A percentile compares a stretch with the other conserved stretches of the same genome.
phyloP scores from a whole-genome alignment of 805 yeast genomes.

The Candida easanensis region DNA sequence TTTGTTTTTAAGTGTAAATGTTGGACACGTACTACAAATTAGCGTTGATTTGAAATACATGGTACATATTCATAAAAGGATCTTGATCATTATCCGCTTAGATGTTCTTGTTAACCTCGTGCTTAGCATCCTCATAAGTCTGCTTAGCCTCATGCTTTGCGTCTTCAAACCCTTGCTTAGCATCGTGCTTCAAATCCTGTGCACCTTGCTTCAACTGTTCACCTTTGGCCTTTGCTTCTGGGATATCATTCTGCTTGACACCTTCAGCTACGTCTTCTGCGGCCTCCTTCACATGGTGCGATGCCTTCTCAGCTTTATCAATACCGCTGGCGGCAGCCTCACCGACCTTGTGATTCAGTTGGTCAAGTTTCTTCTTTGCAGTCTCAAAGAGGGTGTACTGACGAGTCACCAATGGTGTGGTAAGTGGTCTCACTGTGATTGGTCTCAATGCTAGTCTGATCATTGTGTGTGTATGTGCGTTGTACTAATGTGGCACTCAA shows the following conservation, averaged over 20 bases:
- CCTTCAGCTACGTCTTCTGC: constrained; percentile 10
- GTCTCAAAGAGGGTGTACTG: constrained; percentile 21
- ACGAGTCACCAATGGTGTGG: constrained; percentile 3
- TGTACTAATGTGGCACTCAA: not conserved
- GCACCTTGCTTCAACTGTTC: constrained; percentile 2
- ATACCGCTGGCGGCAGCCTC: constrained; percentile 23
- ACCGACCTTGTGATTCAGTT: constrained; percentile 25
- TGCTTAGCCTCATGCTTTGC: constrained; percentile 5
- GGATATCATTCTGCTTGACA: constrained; percentile 6
- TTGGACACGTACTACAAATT: too few species aligned
- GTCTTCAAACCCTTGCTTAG: constrained; percentile 3
- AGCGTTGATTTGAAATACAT: too few species aligned
- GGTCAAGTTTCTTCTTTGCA: constrained; percentile 22
- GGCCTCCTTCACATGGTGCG: constrained; percentile 14
- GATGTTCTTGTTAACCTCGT: constrained; percentile 9
- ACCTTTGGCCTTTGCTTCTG: constrained; percentile 4
- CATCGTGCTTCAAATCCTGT: constrained; percentile 2
- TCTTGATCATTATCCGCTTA: not conserved
- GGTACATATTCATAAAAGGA: too few species aligned
- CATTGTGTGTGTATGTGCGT: not conserved
- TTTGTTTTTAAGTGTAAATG: too few species aligned
- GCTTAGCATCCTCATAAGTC: constrained; percentile 10
- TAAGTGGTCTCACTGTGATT: not conserved
- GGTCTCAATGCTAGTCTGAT: not conserved
- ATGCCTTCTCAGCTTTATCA: constrained; percentile 19